A percentile compares a stretch with the other conserved stretches of the same genome.
These are phyloP conservation scores for Pochonia chlamydosporia DNA, from an alignment of 2,329 filamentous ascomycete species.

Conservation along the genomic window DNA sequence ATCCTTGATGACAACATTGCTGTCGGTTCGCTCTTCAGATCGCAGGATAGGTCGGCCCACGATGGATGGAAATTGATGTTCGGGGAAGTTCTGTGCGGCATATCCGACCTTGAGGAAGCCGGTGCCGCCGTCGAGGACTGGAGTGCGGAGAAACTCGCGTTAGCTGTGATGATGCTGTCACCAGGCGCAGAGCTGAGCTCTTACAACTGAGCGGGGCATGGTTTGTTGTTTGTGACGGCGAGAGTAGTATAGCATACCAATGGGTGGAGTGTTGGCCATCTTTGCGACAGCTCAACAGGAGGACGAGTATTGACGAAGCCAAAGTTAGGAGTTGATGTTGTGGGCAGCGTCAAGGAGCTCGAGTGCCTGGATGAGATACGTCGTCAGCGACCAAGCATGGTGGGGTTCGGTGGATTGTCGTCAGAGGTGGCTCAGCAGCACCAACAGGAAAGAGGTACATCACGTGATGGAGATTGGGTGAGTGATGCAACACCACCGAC, in stretches of 20 bases:
- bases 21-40: conserved; percentile 74
- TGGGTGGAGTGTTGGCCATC: conserved; percentile 49
- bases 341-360: conserved; percentile 6
- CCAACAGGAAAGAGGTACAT: conserved; percentile 10
- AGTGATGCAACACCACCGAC: too few species aligned
- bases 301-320: not conserved
- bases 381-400: conserved; percentile 17
- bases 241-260: conserved; percentile 37
- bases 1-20: conserved; percentile 74
- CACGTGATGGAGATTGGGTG: conserved; percentile 27
- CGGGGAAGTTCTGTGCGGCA: conserved; percentile 98
- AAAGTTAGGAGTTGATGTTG: conserved; percentile 4
- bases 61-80: conserved; percentile 97
- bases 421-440: conserved; percentile 28
- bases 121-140: conserved; percentile 98
- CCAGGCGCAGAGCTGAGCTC: not conserved
- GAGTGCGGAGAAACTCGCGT: conserved; percentile 3
- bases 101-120: conserved; percentile 99
- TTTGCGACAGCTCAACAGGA: conserved; percentile 20
- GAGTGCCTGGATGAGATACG: conserved; percentile 4
- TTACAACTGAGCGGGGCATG: not conserved
- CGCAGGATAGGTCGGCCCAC: conserved; percentile 96
- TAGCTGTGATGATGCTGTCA: conserved; percentile 11
- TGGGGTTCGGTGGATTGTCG: conserved; percentile 28
- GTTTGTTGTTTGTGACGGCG: conserved; percentile 16